A percentile compares a stretch with the other conserved stretches of the same genome.
Conservation (phyloP, 305 asterid species). For the Solanum hybrid region DNA sequence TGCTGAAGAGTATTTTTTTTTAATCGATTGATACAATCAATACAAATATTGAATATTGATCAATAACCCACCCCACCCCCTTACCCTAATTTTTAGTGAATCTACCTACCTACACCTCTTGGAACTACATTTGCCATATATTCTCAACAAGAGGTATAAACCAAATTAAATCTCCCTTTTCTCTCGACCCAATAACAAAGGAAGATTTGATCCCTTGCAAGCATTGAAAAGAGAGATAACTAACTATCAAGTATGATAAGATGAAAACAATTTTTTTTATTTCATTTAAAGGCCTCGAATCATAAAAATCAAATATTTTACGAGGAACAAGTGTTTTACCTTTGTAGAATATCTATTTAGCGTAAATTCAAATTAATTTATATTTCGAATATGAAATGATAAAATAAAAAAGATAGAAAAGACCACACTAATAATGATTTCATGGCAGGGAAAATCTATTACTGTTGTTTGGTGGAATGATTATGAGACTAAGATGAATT, state of each 20-base stretch:
- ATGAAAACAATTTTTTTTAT: background rate
- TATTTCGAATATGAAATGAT: background rate
- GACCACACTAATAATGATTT: background rate
- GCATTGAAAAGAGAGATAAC: background rate
- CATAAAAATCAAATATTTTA: background rate
- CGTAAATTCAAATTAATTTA: background rate
- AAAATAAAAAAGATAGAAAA: background rate
- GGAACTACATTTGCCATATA: background rate
- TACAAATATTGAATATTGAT: background rate
- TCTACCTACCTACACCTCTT: background rate
- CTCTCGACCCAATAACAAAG: background rate
- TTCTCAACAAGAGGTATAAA: background rate
- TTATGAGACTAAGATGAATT: background rate
- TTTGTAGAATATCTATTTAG: rapidly evolving
- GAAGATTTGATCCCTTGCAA: background rate
- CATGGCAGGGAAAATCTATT: background rate
- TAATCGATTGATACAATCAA: background rate
- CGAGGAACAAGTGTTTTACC: rapidly evolving
- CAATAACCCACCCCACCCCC: background rate
- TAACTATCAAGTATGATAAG: background rate
- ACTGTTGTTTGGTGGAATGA: background rate
- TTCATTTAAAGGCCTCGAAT: background rate
- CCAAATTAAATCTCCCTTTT: background rate
- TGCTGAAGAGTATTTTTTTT: background rate
- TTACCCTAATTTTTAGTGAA: background rate